Evolutionary conservation across 1,284 basidiomycete genomes (phyloP), one percentile per base, ranked within the genome.

Genomic region (Fomitopsis schrenkii): DNA sequence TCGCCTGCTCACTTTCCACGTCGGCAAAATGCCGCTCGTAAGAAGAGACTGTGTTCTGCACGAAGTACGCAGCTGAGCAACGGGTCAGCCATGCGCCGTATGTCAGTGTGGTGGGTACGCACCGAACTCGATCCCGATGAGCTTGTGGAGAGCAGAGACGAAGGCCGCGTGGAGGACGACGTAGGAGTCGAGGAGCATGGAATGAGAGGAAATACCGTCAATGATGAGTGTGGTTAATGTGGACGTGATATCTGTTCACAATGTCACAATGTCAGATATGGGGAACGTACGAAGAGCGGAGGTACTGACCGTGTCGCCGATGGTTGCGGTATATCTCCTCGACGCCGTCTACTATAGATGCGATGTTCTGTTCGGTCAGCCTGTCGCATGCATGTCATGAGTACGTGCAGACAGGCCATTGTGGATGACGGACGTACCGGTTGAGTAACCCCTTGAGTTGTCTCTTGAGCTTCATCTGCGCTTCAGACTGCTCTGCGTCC

Each of bases 81-180:
- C 33, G 52, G 35, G 35, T 54, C n/a, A 54, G 52, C 22, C 10
- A 1, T 15, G 2, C 6, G 9, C 50, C 5, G 48, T 10, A 2
- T 22, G 12, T 10, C 17, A 10, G 14, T 15, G 12, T 15, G 14
- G 15, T 5, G n/a, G 10, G 7, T 10, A 50, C 48, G 48, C 8
- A 86, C 94, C 95, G 69, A 98, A 97, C 69, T 98, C 97, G 50
- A 95, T 79, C 1, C 97, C 96, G 15, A 97, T 78, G 14, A 94
- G 81, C 70, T 90, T 91, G 76, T 97, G 88, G 52, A 98, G 77
- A 55, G 89, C 87, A 0, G 93, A 88, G 30, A 97, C 85, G 48
- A 99, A 87, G 0, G 94, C 91, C 0, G 95, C 95, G 71, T 98
- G 90, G 5, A 98, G 81, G 15, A 95, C 89, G 57, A 98, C 93